Conservation (phyloP, 73 alveolate genomes). For the Blepharisma japonicum region DNA sequence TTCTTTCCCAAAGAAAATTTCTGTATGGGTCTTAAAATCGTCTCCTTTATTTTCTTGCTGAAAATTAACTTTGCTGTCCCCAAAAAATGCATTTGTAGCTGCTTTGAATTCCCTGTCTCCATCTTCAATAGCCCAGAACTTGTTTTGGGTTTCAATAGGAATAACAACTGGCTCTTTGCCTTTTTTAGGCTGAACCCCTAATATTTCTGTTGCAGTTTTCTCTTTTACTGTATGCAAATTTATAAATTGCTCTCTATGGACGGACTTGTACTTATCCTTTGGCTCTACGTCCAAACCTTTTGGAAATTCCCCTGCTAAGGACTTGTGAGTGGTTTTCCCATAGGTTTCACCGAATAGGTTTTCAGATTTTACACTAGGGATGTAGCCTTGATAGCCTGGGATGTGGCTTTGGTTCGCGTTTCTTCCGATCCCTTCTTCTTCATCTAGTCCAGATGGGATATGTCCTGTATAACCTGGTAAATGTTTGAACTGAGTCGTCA, state of each 20-base stretch:
- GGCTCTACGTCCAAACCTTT: slow-evolving; percentile 57
- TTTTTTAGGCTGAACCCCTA: slow-evolving; percentile 49
- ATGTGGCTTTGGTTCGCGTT: slow-evolving; percentile 52
- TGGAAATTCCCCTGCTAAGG: slow-evolving; percentile 38
- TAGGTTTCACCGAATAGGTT: slow-evolving; percentile 77
- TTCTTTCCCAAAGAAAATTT: slow-evolving; percentile 57
- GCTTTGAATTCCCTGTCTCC: slow-evolving; percentile 52
- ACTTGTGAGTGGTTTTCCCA: slow-evolving; percentile 59
- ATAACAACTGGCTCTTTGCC: slow-evolving; percentile 39
- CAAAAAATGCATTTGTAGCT: slow-evolving; percentile 39
- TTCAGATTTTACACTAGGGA: slow-evolving; percentile 75
- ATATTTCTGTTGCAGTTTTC: slow-evolving; percentile 51
- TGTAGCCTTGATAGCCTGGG: slow-evolving; percentile 79
- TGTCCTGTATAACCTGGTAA: slow-evolving; percentile 89
- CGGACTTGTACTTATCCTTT: slow-evolving; percentile 39
- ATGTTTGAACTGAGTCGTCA: not conserved
- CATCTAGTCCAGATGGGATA: slow-evolving; percentile 49
- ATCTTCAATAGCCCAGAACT: slow-evolving; percentile 69
- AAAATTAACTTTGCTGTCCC: slow-evolving; percentile 5
- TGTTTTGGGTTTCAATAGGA: slow-evolving; percentile 66
- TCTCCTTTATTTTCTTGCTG: not conserved
- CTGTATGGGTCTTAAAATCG: slow-evolving; percentile 37
- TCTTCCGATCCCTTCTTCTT: slow-evolving; percentile 45
- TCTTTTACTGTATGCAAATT: slow-evolving; percentile 30
- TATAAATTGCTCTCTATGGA: slow-evolving; percentile 39